Evolutionary conservation across 2,329 filamentous ascomycete genomes (phyloP), one percentile per base, ranked within the genome.

Genomic region (Pseudogymnoascus sp.): DNA sequence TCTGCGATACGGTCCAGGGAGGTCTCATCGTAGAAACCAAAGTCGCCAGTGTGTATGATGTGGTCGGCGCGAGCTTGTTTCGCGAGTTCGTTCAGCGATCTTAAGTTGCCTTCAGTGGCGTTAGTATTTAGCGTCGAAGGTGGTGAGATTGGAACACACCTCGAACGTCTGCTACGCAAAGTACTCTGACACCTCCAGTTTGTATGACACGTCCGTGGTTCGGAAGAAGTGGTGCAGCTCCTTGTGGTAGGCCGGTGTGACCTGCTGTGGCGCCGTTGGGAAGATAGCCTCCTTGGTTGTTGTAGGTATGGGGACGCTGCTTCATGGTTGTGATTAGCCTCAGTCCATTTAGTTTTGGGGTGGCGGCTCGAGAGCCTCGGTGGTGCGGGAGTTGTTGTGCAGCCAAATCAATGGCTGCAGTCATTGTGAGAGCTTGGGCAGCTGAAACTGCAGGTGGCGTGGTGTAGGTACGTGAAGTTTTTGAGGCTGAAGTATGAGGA

Each of bases 21-120:
- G 63, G 89, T 91, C 72, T 96, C 90, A 77, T 99, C 95, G 80
- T 99, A 99, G 80, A 99, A 99, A 68, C 95, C 95, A 76, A 99
- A 99, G 77, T 99, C 95, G 77, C 95, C 95, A 19, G 95, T 99
- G 79, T 99, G 95, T 73, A 99, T 92, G 77, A 99, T 96, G 80
- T 97, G 92, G 79, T 97, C 92, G 72, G 95, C 95, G 75, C 90
- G 90, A 67, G 95, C 93, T 75, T 95, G 90, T 78, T 91, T 96
- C 69, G 95, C 95, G 67, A 99, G 88, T 67, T 98, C 93, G 79
- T 99, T 99, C 73, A 99, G 82, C 69, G 95, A 97, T 79, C 89
- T 87, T 71, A 99, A 82, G 77, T 98, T 97, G 78, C 95, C 95
- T 99, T 71, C 7, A 54, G 23, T 28, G 16, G 21, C 19, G 70